Conservation (phyloP, 2,329 filamentous ascomycete species). For the Zymoseptoria tritici region DNA sequence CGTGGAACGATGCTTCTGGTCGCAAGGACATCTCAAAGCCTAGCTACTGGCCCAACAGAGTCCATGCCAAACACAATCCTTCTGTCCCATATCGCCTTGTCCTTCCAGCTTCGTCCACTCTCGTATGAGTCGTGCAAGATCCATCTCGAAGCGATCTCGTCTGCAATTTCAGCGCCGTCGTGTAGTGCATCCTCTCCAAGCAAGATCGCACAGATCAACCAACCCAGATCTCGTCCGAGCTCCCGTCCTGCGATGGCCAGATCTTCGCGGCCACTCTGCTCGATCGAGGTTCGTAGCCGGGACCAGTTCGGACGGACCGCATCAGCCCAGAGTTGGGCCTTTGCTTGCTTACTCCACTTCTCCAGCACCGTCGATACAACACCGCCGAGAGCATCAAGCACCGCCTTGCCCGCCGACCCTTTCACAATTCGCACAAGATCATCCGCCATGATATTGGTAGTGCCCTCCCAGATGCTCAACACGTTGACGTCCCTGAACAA, state of each 20-base stretch:
- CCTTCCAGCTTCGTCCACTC: background rate
- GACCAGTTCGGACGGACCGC: background rate
- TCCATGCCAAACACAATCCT: background rate
- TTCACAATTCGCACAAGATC: conserved; percentile 40
- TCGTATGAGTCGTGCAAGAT: background rate
- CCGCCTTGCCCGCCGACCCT: conserved; percentile 1
- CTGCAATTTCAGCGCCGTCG: conserved; percentile 1
- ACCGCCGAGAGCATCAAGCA: background rate
- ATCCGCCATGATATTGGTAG: conserved; percentile 60
- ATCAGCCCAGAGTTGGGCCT: background rate
- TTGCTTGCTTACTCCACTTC: background rate
- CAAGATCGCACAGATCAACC: conserved; percentile 8
- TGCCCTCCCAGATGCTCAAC: conserved; percentile 64
- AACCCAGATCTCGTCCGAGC: conserved; percentile 4
- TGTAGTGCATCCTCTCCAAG: conserved; percentile 7
- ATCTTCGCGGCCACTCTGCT: background rate
- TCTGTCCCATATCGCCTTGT: background rate
- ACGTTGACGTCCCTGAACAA: conserved; percentile 59
- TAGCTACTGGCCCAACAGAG: background rate
- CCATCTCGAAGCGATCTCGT: background rate
- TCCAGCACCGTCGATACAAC: background rate
- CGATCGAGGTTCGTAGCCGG: background rate
- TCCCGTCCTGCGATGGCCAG: conserved; percentile 4
- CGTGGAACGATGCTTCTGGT: background rate
- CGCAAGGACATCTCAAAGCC: background rate